These are phyloP conservation scores for Saccharata proteae DNA, from an alignment of 2,329 filamentous ascomycete genomes.

Conservation along the genomic window DNA sequence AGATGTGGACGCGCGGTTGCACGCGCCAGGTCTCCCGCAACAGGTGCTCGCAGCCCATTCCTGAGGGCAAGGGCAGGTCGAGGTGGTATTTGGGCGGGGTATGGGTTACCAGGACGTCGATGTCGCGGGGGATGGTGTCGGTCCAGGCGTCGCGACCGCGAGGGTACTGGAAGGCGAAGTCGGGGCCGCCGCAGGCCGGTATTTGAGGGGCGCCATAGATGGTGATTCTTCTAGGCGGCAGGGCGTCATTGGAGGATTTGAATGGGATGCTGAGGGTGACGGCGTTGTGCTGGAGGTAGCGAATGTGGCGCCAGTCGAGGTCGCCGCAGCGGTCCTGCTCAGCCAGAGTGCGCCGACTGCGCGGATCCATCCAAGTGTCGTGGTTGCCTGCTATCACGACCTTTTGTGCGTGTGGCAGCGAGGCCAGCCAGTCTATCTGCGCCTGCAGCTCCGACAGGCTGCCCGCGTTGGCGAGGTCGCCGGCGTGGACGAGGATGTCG, in stretches of 20 bases:
- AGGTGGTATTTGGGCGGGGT: constrained; percentile 64
- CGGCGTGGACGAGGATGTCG: constrained; percentile 80
- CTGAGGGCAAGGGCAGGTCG: constrained; percentile 45
- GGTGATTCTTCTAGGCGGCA: constrained; percentile 42
- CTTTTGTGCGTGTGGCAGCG: constrained; percentile 66
- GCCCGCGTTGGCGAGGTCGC: constrained; percentile 68
- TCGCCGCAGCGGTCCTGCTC: constrained; percentile 42
- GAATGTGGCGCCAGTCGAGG: constrained; percentile 55
- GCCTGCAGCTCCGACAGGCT: constrained; percentile 61
- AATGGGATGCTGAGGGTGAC: constrained; percentile 48
- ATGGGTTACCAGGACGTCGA: constrained; percentile 73
- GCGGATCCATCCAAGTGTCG: constrained; percentile 70
- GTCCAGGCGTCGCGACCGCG: constrained; percentile 57
- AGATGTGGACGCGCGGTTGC: constrained; percentile 60
- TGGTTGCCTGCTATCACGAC: constrained; percentile 81
- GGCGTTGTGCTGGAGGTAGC: constrained; percentile 63
- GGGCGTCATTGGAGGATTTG: constrained; percentile 16
- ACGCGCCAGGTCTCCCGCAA: constrained; percentile 63
- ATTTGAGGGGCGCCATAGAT: constrained; percentile 77
- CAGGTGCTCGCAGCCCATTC: constrained; percentile 58
- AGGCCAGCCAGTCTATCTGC: constrained; percentile 73
- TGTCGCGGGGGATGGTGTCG: constrained; percentile 55
- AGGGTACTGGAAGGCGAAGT: constrained; percentile 69
- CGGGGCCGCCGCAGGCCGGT: constrained; percentile 57
- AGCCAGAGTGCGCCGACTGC: constrained; percentile 38